phyloP scores from a whole-genome alignment of 1,284 basidiomycete genomes.

The Cryptococcus sp. region DNA sequence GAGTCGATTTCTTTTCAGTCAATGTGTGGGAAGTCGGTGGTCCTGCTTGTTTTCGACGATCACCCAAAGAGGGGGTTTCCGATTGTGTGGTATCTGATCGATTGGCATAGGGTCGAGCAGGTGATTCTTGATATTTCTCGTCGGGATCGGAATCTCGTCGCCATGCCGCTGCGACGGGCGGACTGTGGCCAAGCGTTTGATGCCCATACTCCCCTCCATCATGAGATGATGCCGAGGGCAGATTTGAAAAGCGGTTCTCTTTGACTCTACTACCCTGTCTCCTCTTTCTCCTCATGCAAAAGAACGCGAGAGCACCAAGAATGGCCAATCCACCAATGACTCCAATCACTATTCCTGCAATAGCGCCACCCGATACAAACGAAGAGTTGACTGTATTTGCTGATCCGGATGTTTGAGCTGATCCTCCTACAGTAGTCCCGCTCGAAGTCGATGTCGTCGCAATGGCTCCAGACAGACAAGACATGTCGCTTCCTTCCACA shows the following conservation, averaged over 20 bases:
- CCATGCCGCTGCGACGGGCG: background rate
- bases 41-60: background rate
- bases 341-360: constrained; percentile 40
- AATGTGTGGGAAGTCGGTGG: background rate
- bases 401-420: background rate
- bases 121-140: background rate
- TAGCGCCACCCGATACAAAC: constrained; percentile 23
- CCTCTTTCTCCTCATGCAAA: constrained; percentile 17
- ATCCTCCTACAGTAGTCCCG: background rate
- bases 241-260: background rate
- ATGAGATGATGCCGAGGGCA: background rate
- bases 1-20: background rate
- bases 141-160: background rate
- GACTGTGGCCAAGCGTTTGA: background rate
- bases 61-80: background rate
- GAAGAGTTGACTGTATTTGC: constrained; percentile 12
- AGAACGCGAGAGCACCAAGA: constrained; percentile 19
- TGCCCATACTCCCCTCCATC: background rate
- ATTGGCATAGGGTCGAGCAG: background rate
- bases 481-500: constrained; percentile 19
- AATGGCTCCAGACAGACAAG: constrained; percentile 23
- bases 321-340: constrained; percentile 24
- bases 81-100: background rate
- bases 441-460: constrained; percentile 1
- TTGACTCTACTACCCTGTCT: background rate